phyloP scores from a whole-genome alignment of 805 yeast species.

The Candida palmyrensis region DNA sequence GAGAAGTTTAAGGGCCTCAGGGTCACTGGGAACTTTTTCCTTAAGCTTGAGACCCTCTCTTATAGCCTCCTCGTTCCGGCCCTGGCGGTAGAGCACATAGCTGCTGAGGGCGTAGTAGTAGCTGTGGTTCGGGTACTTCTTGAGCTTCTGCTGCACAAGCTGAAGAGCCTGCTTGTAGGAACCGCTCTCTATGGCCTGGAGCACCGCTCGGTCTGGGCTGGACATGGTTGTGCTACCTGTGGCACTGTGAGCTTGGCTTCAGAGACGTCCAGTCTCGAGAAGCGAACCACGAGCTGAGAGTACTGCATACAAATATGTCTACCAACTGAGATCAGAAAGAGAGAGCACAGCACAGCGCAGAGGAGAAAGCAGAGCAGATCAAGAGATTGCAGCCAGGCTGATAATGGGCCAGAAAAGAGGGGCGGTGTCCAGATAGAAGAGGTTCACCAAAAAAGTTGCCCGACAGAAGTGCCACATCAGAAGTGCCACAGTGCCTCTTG shows the following conservation, averaged over 20 bases:
- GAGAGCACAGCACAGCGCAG: too few relatives aligned
- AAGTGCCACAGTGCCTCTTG: too few relatives aligned
- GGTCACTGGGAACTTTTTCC: slow-evolving; percentile 48
- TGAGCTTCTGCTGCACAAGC: slow-evolving; percentile 42
- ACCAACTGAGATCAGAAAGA: too few relatives aligned
- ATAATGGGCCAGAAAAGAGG: too few relatives aligned
- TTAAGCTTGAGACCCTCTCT: slow-evolving; percentile 22
- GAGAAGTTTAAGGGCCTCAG: slow-evolving; percentile 45
- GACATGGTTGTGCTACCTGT: slow-evolving; percentile 8
- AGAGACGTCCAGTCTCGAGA: too few relatives aligned
- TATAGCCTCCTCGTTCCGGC: slow-evolving; percentile 28
- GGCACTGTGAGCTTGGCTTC: neutral
- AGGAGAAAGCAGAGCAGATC: too few relatives aligned
- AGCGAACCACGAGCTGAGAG: too few relatives aligned
- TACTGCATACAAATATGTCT: too few relatives aligned
- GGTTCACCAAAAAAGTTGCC: too few relatives aligned
- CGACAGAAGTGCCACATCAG: too few relatives aligned
- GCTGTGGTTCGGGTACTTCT: slow-evolving; percentile 52
- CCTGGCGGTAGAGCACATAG: slow-evolving; percentile 27
- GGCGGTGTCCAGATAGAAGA: too few relatives aligned
- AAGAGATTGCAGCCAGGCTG: too few relatives aligned
- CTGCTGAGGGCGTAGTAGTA: slow-evolving; percentile 46
- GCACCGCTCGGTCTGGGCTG: slow-evolving; percentile 23
- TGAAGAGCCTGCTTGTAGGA: slow-evolving; percentile 50
- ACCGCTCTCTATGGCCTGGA: slow-evolving; percentile 46